These are phyloP conservation scores for Aspergillus awamori DNA, from an alignment of 2,329 filamentous ascomycete genomes.

Conservation along the genomic window DNA sequence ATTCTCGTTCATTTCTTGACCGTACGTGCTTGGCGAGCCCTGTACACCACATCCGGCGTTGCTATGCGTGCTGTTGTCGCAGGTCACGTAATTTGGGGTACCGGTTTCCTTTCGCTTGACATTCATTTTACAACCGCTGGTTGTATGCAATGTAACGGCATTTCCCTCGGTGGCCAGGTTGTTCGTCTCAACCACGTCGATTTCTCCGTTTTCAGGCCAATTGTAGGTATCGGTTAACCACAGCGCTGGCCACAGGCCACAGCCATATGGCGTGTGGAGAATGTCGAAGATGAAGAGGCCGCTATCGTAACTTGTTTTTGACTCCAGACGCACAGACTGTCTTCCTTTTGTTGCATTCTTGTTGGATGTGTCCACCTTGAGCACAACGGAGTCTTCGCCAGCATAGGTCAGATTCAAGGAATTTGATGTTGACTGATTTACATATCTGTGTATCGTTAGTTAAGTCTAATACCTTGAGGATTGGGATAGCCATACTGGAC, in stretches of 20 bases:
- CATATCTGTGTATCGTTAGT: constrained; percentile 35
- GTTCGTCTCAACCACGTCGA: constrained; percentile 63
- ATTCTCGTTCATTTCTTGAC: constrained; percentile 54
- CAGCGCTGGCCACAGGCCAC: constrained; percentile 66
- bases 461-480: background rate
- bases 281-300: constrained; percentile 71
- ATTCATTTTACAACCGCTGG: constrained; percentile 55
- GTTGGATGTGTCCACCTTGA: constrained; percentile 64
- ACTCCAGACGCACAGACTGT: constrained; percentile 65
- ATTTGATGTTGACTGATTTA: constrained; percentile 40
- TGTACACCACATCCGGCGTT: constrained; percentile 63
- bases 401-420: constrained; percentile 64
- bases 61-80: constrained; percentile 53
- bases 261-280: constrained; percentile 65
- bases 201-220: constrained; percentile 68
- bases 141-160: constrained; percentile 64
- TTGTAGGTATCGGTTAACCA: constrained; percentile 65
- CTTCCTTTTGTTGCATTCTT: constrained; percentile 62
- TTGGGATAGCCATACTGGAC: constrained; percentile 46
- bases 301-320: constrained; percentile 61
- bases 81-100: constrained; percentile 47
- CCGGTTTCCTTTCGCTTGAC: constrained; percentile 60
- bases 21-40: constrained; percentile 51
- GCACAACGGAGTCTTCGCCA: constrained; percentile 54
- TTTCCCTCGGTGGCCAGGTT: constrained; percentile 60